Conservation (phyloP, 805 yeast species). For the Blastobotrys parvus region DNA sequence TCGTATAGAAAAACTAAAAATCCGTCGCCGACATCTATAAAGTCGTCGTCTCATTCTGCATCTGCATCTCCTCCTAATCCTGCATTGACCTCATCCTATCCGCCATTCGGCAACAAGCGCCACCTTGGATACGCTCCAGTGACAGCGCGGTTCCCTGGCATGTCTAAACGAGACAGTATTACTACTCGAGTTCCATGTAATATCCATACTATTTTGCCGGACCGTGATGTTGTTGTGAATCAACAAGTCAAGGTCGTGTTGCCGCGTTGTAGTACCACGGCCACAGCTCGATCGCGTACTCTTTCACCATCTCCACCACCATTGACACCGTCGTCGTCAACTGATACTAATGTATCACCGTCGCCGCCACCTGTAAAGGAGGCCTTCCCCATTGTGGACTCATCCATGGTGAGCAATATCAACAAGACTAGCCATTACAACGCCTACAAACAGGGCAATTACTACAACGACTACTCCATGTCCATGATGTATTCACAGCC, state of each 20-base stretch:
- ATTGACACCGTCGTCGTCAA: background rate
- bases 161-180: background rate
- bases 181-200: conserved; percentile 3
- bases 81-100: background rate
- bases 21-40: background rate
- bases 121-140: conserved; percentile 3
- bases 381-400: conserved; percentile 1
- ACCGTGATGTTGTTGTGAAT: background rate
- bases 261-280: background rate
- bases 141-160: conserved; percentile 4
- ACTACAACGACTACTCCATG: too few species aligned
- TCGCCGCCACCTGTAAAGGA: too few species aligned
- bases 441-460: too few species aligned
- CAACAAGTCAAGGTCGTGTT: background rate
- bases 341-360: background rate
- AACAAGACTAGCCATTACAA: background rate
- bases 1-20: background rate
- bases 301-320: background rate
- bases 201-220: conserved; percentile 7
- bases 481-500: background rate
- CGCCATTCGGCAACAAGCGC: conserved; percentile 6
- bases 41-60: background rate
- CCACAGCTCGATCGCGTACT: background rate
- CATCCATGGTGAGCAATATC: background rate
- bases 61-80: background rate